Conservation (phyloP, 805 yeast genomes). For the Zygoascus flipseniorum region DNA sequence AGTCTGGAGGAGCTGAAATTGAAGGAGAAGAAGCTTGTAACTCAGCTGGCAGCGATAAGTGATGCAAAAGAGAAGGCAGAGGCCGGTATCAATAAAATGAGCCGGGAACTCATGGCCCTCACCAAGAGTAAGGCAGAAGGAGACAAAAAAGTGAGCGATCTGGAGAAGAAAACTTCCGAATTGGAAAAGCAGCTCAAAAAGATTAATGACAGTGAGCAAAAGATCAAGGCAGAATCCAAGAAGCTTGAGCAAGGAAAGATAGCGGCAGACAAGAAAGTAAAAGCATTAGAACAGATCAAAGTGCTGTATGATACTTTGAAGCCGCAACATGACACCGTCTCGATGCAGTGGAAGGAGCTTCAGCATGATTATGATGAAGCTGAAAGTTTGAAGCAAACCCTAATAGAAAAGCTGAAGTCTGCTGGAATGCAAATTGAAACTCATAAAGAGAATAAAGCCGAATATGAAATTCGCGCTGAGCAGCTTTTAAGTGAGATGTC, state of each 20-base stretch:
- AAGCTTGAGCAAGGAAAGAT: slow-evolving; percentile 14
- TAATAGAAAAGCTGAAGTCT: slow-evolving; percentile 39
- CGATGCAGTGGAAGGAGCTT: slow-evolving; percentile 13
- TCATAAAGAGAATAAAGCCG: slow-evolving; percentile 12
- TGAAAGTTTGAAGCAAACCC: slow-evolving; percentile 30
- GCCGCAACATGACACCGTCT: slow-evolving; percentile 16
- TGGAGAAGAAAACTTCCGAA: slow-evolving; percentile 20
- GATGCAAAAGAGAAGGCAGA: slow-evolving; percentile 59
- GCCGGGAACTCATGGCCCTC: slow-evolving; percentile 64
- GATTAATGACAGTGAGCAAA: slow-evolving; percentile 4
- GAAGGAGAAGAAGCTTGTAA: slow-evolving; percentile 26
- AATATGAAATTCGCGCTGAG: slow-evolving; percentile 2
- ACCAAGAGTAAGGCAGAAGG: slow-evolving; percentile 49
- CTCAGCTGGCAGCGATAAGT: slow-evolving; percentile 29
- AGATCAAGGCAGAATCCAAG: slow-evolving; percentile 21
- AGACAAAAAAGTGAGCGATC: slow-evolving; percentile 31
- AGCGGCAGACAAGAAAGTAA: neutral
- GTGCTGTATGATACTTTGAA: slow-evolving; percentile 1
- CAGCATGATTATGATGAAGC: slow-evolving; percentile 24
- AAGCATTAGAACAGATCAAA: slow-evolving; percentile 2
- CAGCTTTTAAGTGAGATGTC: neutral
- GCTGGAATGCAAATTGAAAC: slow-evolving; percentile 31
- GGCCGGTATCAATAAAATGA: slow-evolving; percentile 85
- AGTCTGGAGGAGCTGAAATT: slow-evolving; percentile 27
- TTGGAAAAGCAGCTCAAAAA: slow-evolving; percentile 15